A percentile compares a stretch with the other conserved stretches of the same genome.
phyloP scores from a whole-genome alignment of 192 early-diverging fungal genomes.

The Coemansia guatemalensis region DNA sequence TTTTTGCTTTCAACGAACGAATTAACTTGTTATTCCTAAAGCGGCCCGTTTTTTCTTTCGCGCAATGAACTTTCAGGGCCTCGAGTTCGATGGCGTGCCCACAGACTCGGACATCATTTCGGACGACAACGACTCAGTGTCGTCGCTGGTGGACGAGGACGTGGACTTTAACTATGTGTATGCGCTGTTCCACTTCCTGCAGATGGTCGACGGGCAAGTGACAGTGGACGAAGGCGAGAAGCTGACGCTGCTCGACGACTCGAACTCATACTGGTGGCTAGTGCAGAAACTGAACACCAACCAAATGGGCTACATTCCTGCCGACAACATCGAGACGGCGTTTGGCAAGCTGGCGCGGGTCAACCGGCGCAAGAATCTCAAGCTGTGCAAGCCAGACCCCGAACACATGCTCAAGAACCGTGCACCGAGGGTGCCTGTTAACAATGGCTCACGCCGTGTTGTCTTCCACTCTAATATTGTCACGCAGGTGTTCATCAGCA shows the following conservation, averaged over 20 bases:
- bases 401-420: conserved; percentile 38
- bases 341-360: conserved; percentile 66
- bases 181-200: conserved; percentile 74
- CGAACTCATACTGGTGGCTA: conserved; percentile 75
- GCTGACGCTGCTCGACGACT: conserved; percentile 73
- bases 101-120: conserved; percentile 28
- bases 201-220: conserved; percentile 75
- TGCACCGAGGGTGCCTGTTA: conserved; percentile 17
- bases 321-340: conserved; percentile 67
- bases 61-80: conserved; percentile 47
- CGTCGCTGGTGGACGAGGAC: conserved; percentile 47
- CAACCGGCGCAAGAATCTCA: conserved; percentile 65
- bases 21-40: neutral
- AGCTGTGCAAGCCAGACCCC: conserved; percentile 43
- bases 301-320: conserved; percentile 78
- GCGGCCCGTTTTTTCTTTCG: neutral
- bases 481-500: conserved; percentile 40
- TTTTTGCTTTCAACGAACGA: neutral
- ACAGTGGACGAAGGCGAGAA: conserved; percentile 69
- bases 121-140: conserved; percentile 41
- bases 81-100: conserved; percentile 52
- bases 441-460: conserved; percentile 25
- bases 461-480: conserved; percentile 41
- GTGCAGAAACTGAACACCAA: conserved; percentile 59
- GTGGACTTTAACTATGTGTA: conserved; percentile 69